Base-by-base conservation (phyloP, 2,329 filamentous ascomycete species). In the Fusarium pilosicola region DNA sequence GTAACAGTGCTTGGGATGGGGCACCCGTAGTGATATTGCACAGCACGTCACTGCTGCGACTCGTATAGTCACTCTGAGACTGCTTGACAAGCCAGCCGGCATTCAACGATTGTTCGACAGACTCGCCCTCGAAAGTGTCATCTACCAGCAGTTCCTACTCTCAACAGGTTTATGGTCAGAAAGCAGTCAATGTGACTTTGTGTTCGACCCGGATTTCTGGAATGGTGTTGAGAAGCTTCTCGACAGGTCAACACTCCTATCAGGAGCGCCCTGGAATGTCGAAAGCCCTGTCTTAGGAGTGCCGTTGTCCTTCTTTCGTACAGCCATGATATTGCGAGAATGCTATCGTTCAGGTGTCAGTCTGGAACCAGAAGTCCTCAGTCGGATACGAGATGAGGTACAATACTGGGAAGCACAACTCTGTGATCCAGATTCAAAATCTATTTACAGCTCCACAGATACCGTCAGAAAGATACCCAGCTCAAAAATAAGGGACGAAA, bases 261-360 rank as follows among this genome's bases (percentile, higher is more conserved):
- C 69, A 2, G 64, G 62, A 3, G 34, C 52, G 0, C 67, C 74
- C 4, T 71, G 38, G 22, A 75, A 62, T 5, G 49, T 75, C 1
- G 73, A 74, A 28, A 78, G 77, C 28, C 77, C 77, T 4, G 68
- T 79, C 1, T 62, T 79, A 1, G 77, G 76, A 11, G 65, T 79
- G 1, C 76, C 77, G 2, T 55, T 72, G 7, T 71, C 66, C 0
- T 54, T 78, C 9, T 74, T 77, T 24, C 58, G 75, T 22, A 65
- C 70, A 3, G 42, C 57, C 2, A 12, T 78, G 8, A 62, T 57
- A 9, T 45, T 78, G 1, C 48, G 70, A 0, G 64, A 70, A 22
- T 54, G 63, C 14, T 77, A 57, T 24, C 65, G 73, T 2, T 36
- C n/a, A 12, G 34, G 38, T 3, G 26, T 41, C 8, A 30, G 42